Conservation (phyloP, 345 rosid species). For the Sapria himalayana region DNA sequence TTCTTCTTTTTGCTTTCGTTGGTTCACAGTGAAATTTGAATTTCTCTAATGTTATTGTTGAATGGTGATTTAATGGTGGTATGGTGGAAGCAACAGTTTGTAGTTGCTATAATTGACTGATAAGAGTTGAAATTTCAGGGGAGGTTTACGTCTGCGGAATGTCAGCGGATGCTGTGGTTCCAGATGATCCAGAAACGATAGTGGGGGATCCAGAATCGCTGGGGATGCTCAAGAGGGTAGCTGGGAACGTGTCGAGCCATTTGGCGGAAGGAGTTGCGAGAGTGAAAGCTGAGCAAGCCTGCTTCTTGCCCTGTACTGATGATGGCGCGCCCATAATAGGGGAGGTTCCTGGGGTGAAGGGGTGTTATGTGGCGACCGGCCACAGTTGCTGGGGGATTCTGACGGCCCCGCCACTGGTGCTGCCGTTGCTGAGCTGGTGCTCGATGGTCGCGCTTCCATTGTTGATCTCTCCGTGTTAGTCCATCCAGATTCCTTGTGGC, state of each 20-base stretch:
- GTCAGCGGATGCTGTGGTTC: constrained; percentile 52
- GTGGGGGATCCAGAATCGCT: constrained; percentile 42
- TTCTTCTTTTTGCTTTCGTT: neutral
- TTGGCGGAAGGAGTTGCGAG: constrained; percentile 30
- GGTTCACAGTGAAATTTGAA: neutral
- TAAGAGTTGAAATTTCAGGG: constrained; percentile 21
- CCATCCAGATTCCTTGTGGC: constrained; percentile 50
- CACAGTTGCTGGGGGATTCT: constrained; percentile 90
- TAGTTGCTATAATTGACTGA: no score
- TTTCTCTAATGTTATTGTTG: neutral
- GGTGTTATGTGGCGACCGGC: constrained; percentile 66
- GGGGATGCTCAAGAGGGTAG: constrained; percentile 52
- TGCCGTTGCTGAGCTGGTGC: constrained; percentile 62
- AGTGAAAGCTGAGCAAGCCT: constrained; percentile 74
- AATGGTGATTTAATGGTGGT: neutral
- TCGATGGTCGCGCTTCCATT: constrained; percentile 33
- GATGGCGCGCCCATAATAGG: constrained; percentile 60
- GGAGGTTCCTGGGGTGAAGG: constrained; percentile 43
- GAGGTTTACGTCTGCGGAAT: constrained; percentile 88
- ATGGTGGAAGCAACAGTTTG: no score
- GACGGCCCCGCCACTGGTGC: constrained; percentile 78
- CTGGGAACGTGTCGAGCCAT: constrained; percentile 45
- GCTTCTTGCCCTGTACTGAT: constrained; percentile 70
- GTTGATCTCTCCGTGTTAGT: constrained; percentile 55
- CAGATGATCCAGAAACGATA: constrained; percentile 58